Base-by-base conservation (phyloP, 257 asterid genomes). In the Echium plantagineum region DNA sequence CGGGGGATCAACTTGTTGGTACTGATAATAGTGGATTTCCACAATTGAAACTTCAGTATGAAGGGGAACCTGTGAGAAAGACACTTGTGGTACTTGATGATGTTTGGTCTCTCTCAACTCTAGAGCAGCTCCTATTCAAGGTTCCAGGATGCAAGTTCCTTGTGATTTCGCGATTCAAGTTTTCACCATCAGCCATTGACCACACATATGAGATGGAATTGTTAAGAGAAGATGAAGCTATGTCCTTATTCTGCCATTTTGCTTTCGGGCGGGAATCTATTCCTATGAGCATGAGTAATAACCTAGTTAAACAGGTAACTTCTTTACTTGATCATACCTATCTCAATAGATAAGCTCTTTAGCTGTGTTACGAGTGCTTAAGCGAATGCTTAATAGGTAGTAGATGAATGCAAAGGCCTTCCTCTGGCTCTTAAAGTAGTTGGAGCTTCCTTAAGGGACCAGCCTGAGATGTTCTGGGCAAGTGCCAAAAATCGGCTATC, bases 361-460 rank as follows among this genome's bases (percentile, higher is more conserved):
- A 20, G 8, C 19, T 28, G 9, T 26, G n/a, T 63, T 64, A 49
- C 60, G 9, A 21, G n/a, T 46, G 53, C 52, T 76, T 47, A 58
- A 6, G 26, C 19, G 26, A 28, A 58, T 57, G 31, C 55, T 57
- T 30, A 42, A 13, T 61, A 90, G 96, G 85, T 87, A 35, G 90
- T 83, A 65, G 81, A 83, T 63, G 95, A 87, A 79, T 90, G 97
- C 71, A 85, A 83, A 69, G 80, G 96, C 62, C 95, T 90, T 32
- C 97, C 97, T 12, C 57, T 90, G 65, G 97, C 97, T 59, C 83
- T 90, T 26, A 87, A 90, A 80, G 97, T 90, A 72, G 79, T 85
- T 22, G 96, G 96, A 71, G 73, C 96, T 61, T 87, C 95, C 7
- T 81, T 90, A 7, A 81, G 79, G 59, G 95, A 86, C 64, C 90